Base-by-base conservation (phyloP, 768 basidiomycete species). In the Mrakia gelida region DNA sequence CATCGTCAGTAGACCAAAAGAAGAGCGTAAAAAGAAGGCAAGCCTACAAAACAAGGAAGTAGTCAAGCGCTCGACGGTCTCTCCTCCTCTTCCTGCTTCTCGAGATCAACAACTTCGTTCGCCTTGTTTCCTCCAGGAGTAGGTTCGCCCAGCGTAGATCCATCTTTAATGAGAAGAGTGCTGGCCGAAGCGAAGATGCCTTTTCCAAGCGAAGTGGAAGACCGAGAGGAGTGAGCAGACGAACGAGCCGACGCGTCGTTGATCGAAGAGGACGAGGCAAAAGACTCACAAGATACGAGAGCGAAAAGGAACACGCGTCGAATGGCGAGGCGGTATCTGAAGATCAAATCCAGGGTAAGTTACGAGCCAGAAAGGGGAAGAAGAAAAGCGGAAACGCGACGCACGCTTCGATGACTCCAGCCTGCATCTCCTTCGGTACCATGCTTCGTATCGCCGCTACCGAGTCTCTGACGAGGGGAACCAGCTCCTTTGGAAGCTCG, bases 391-490 rank as follows among this genome's bases (percentile, higher is more conserved):
- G 41, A 43, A n/a, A n/a, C n/a, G n/a, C n/a, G 41, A 43, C 41
- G 6, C 41, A 43, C 72, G 63, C 73, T 9, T 71, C 34, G 52
- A 79, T 75, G 63, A 79, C 73, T 21, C 52, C 73, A 5, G 61
- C 49, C 41, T 52, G 73, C 18, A 56, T 26, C 18, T 3, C 78
- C 49, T 59, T 38, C 8, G 78, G 78, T 18, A 79, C 67, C 15
- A 18, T 2, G 1, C 32, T 23, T 26, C 78, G 30, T 52, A 79
- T 74, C 11, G 73, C 45, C 1, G 78, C 72, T 26, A 79, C 72
- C 52, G n/a, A 52, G 8, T 71, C 78, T 52, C 77, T 73, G 21
- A 79, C 68, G 78, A 75, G 23, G 26, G 63, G 21, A 49, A 74
- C 30, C 1, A 62, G 26, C 2, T 28, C 34, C 49, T 18, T 23